Base-by-base conservation (phyloP, 805 yeast genomes). In the Ogataea salicorniae region DNA sequence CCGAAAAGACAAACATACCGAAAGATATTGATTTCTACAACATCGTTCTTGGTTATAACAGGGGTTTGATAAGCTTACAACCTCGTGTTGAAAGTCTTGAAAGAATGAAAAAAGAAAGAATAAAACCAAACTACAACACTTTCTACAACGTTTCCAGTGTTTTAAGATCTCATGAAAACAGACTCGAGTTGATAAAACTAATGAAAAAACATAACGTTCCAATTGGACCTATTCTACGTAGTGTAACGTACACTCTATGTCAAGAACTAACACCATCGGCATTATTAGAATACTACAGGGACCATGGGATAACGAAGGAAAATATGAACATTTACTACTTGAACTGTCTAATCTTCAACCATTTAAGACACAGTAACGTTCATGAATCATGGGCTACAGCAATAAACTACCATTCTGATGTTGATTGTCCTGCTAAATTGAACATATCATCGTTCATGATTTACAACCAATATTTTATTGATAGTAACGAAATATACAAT, bases 11-110 rank as follows among this genome's bases (percentile, higher is more conserved):
- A 1, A 44, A 41, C 4, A 39, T 61, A 14, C 29, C 34, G 8
- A 53, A 54, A 37, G 66, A 63, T 45, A 49, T 60, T 9, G 67
- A 63, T 39, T 63, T 63, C 46, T 54, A 63, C 37, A 63, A 63
- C 45, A 48, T 56, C 11, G 34, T 59, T 11, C 38, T 63, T 15
- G 55, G 61, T 0, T 53, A 47, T 40, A 43, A 43, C 23, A 42
- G 50, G 3, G 49, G 44, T 4, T 51, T 60, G 1, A 39, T 49
- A 11, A 60, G 58, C 42, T 11, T 39, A 33, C 43, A 39, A 18
- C 42, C 45, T 6, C 46, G 59, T 1, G 46, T 61, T 11, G 56
- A 51, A 31, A 34, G 60, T 22, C 41, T 63, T 13, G 58, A 59
- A 39, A 41, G 34, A 8, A 37, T 60, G 31, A 39, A 47, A 31